Conservation (phyloP, 2,329 filamentous ascomycete species). For the Diaporthe sp. region DNA sequence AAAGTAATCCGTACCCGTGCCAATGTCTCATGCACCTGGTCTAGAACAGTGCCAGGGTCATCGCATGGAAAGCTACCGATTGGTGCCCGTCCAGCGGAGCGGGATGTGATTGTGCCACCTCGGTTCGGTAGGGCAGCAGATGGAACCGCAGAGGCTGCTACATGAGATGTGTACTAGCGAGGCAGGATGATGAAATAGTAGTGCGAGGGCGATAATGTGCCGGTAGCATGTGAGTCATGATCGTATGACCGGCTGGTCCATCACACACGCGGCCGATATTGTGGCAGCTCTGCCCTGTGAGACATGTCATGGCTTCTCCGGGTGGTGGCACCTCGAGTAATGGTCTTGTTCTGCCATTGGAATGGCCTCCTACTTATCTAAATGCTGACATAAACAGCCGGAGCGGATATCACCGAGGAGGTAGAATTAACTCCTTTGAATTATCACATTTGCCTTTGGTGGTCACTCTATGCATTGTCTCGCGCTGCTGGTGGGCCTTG, state of each 20-base stretch:
- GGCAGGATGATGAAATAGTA: slow-evolving; percentile 33
- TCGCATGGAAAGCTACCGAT: not conserved
- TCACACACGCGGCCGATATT: not conserved
- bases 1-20: not conserved
- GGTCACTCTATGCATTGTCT: not conserved
- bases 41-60: not conserved
- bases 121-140: slow-evolving; percentile 7
- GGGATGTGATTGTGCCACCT: slow-evolving; percentile 9
- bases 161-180: slow-evolving; percentile 13
- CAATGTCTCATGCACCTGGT: not conserved
- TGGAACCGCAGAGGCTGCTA: slow-evolving; percentile 10
- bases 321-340: not conserved
- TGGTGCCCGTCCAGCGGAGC: slow-evolving; percentile 13
- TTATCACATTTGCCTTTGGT: not conserved
- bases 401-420: not conserved
- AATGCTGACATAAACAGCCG: too few relatives aligned
- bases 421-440: not conserved
- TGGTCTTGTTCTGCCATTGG: not conserved
- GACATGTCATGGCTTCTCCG: not conserved
- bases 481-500: not conserved
- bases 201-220: slow-evolving; percentile 12
- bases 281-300: slow-evolving; percentile 8
- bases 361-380: too few relatives aligned
- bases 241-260: slow-evolving; percentile 5
- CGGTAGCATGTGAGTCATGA: slow-evolving; percentile 29